Conservation (phyloP, 176 grass and related monocot species). For the Aegilops speltoides region DNA sequence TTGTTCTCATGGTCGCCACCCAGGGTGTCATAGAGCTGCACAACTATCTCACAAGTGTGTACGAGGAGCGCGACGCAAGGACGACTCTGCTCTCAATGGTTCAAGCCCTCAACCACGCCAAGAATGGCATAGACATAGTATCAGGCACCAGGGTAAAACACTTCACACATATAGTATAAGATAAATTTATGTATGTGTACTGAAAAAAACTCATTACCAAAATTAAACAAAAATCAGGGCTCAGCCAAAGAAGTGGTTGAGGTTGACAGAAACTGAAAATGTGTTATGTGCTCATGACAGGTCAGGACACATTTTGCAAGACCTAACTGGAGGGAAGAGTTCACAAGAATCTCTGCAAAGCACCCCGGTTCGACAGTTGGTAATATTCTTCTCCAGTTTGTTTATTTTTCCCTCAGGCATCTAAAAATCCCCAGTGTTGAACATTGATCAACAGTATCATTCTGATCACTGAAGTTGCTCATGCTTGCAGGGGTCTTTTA, state of each 20-base stretch:
- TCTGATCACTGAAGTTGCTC: conserved; percentile 19
- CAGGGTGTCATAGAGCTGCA: conserved; percentile 85
- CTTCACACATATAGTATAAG: neutral
- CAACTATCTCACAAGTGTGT: conserved; percentile 86
- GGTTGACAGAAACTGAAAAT: neutral
- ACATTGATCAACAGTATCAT: neutral
- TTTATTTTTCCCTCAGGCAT: neutral
- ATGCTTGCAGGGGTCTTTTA: conserved; percentile 68
- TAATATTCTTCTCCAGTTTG: conserved; percentile 29
- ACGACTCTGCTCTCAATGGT: conserved; percentile 71
- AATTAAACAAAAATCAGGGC: neutral
- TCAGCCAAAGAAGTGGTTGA: neutral
- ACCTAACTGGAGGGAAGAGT: conserved; percentile 82
- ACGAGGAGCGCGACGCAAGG: conserved; percentile 77
- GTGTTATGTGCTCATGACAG: conserved; percentile 6
- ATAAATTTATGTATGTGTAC: neutral
- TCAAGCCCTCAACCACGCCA: conserved; percentile 84
- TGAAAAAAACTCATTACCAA: neutral
- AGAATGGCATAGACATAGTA: conserved; percentile 79
- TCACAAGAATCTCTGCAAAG: conserved; percentile 58
- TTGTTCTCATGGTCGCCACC: conserved; percentile 5
- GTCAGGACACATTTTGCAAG: conserved; percentile 93
- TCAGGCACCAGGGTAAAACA: conserved; percentile 76
- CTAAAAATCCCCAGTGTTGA: neutral
- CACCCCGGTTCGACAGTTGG: conserved; percentile 75